A percentile compares a stretch with the other conserved stretches of the same genome.
Conservation (phyloP, 768 basidiomycete species). For the Podaxis sp. region DNA sequence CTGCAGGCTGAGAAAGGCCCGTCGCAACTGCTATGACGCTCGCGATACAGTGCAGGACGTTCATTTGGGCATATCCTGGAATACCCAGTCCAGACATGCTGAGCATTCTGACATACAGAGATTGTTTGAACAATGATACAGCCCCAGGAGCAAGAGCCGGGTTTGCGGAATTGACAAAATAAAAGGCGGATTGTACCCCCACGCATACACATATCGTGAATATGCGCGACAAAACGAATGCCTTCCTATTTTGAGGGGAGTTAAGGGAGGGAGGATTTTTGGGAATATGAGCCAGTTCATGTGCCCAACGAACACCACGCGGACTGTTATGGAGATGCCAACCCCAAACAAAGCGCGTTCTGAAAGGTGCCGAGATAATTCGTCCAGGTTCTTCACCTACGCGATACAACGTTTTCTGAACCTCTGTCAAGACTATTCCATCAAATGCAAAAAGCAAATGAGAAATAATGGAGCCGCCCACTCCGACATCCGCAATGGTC, state of each 20-base stretch:
- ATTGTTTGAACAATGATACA: background rate
- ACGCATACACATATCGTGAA: background rate
- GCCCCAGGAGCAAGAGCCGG: constrained; percentile 7
- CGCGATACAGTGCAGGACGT: constrained; percentile 11
- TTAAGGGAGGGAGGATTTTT: constrained; percentile 18
- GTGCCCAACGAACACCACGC: constrained; percentile 34
- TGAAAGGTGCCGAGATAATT: constrained; percentile 16
- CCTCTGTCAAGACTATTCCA: constrained; percentile 26
- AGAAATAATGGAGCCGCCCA: constrained; percentile 22
- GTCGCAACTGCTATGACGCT: constrained; percentile 23
- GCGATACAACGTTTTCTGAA: constrained; percentile 17
- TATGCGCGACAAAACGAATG: constrained; percentile 5
- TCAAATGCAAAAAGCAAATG: constrained; percentile 28
- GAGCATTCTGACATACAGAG: constrained; percentile 5
- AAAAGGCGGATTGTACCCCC: background rate
- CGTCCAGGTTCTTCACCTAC: constrained; percentile 19
- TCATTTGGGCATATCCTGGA: constrained; percentile 3
- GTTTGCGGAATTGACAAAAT: constrained; percentile 5
- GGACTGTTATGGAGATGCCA: constrained; percentile 28
- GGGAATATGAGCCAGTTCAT: constrained; percentile 24
- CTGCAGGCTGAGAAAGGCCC: constrained; percentile 28
- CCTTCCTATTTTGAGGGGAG: constrained; percentile 14
- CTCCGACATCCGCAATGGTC: constrained; percentile 21
- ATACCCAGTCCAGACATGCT: constrained; percentile 1
- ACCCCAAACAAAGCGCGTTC: constrained; percentile 28